These are phyloP conservation scores for Rheum nobile DNA, from an alignment of 148 eudicot species.

Conservation along the genomic window DNA sequence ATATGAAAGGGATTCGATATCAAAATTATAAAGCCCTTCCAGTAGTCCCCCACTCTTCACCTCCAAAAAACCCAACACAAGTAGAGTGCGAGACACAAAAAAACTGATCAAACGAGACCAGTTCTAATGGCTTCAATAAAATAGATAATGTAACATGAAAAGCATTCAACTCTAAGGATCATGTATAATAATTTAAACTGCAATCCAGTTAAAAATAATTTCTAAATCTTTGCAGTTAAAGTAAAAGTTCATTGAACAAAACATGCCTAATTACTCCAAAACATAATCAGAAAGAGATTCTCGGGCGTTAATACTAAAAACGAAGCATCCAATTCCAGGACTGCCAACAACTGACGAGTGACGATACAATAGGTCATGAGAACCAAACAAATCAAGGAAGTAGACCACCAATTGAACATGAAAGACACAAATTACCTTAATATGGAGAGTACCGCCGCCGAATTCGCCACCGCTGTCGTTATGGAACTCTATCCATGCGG, in stretches of 20 bases:
- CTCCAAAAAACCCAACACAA: not conserved
- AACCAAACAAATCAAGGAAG: not conserved
- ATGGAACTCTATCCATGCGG: slow-evolving; percentile 89
- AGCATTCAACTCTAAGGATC: not conserved
- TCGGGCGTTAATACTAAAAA: not conserved
- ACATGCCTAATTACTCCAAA: not conserved
- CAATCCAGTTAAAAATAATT: not conserved
- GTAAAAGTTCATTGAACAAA: not conserved
- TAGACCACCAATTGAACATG: not conserved
- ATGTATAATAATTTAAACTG: not conserved
- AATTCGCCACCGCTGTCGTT: slow-evolving; percentile 53
- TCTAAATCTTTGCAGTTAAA: not conserved
- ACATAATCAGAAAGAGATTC: not conserved
- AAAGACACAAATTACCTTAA: slow-evolving; percentile 42
- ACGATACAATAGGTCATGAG: not conserved
- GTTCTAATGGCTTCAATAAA: not conserved
- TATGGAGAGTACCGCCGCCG: slow-evolving; percentile 98
- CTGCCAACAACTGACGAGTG: not conserved
- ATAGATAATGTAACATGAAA: not conserved
- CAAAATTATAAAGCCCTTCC: not conserved
- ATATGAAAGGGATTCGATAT: not conserved
- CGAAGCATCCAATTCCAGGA: not conserved
- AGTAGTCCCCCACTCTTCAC: not conserved
- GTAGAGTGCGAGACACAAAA: not conserved
- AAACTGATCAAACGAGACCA: not conserved